Evolutionary conservation across 1,284 basidiomycete genomes (phyloP), one percentile per base, ranked within the genome.

Genomic region (Fistulina hepatica): DNA sequence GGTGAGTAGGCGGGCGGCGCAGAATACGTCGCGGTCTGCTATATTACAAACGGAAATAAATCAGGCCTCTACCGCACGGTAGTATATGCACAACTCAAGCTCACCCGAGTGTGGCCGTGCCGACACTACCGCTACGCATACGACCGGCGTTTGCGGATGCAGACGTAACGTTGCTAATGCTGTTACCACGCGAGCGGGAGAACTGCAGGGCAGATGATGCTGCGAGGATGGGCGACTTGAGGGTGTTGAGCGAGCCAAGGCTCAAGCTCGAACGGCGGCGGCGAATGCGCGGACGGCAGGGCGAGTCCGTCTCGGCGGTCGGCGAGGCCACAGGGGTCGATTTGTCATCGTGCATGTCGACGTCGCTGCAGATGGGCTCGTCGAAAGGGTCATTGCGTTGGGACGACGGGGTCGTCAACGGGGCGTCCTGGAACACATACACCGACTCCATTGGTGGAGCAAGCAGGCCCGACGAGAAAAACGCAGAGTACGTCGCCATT

Each of bases 211-310:
- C 28, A 19, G 9, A 8, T 8, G 15, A 13, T 19, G 28, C 28
- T 13, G 15, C 19, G 15, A 13, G 28, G 11, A 15, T 19, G 28
- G 28, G 28, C 15, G 15, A 16, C 28, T 31, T 31, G 28, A 31
- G 10, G 3, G 28, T 8, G 28, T 31, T 31, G 15, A 31, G 15
- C 28, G 28, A 19, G 28, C 28, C 13, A 19, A 31, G 28, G 15
- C 15, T 31, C 28, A 31, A 31, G 28, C 28, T 31, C 28, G 28
- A 31, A 8, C 28, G 28, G 13, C 28, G 28, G 10, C 28, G 9
- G 11, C 28, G 9, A 8, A 31, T 11, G 28, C 28, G 28, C 28
- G 28, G 28, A 13, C 15, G 15, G n/a, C n/a, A n/a, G 13, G 28
- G 28, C 15, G 15, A 16, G 10, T 13, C 15, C 9, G 28, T 16